phyloP scores from a whole-genome alignment of 148 eudicot genomes.

The Hydrangea macrophylla region DNA sequence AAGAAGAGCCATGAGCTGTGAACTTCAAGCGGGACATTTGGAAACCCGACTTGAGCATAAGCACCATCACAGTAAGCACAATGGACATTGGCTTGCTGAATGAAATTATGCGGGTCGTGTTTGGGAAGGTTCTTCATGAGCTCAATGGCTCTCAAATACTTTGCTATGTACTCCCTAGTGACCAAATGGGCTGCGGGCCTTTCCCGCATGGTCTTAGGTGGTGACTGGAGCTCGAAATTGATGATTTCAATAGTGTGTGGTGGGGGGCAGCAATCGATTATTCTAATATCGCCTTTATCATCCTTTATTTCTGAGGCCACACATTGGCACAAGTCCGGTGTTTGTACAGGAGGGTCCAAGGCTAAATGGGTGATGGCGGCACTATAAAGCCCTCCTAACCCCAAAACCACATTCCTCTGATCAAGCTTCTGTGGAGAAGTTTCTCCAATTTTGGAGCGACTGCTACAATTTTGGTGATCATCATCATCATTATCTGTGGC shows the following conservation, averaged over 20 bases:
- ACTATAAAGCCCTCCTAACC: conserved; percentile 27
- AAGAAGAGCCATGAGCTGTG: conserved; percentile 56
- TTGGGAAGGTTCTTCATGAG: conserved; percentile 48
- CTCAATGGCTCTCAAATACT: conserved; percentile 32
- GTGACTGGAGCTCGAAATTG: conserved; percentile 21
- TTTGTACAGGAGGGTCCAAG: conserved; percentile 28
- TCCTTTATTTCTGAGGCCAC: conserved; percentile 9
- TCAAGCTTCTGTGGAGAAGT: no score
- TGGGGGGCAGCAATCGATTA: conserved; percentile 52
- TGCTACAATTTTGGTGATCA: conserved; percentile 6
- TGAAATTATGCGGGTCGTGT: conserved; percentile 47
- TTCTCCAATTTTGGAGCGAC: not conserved
- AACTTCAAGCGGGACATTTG: conserved; percentile 41
- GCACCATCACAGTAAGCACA: conserved; percentile 71
- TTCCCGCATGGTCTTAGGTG: conserved; percentile 18
- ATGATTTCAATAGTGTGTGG: conserved; percentile 13
- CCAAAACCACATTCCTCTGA: conserved; percentile 35
- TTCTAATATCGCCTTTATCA: conserved; percentile 10
- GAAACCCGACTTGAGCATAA: conserved; percentile 39
- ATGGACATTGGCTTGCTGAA: conserved; percentile 58
- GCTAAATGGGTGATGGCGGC: conserved; percentile 14
- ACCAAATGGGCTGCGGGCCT: conserved; percentile 52
- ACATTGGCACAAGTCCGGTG: conserved; percentile 33
- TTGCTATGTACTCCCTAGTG: conserved; percentile 24
- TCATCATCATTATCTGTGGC: conserved; percentile 20